Percentiles rank a stretch among this genome's conserved stretches.
These are phyloP conservation scores for Stygiomarasmius scandens DNA, from an alignment of 1,284 basidiomycete species.

Conservation along the genomic window DNA sequence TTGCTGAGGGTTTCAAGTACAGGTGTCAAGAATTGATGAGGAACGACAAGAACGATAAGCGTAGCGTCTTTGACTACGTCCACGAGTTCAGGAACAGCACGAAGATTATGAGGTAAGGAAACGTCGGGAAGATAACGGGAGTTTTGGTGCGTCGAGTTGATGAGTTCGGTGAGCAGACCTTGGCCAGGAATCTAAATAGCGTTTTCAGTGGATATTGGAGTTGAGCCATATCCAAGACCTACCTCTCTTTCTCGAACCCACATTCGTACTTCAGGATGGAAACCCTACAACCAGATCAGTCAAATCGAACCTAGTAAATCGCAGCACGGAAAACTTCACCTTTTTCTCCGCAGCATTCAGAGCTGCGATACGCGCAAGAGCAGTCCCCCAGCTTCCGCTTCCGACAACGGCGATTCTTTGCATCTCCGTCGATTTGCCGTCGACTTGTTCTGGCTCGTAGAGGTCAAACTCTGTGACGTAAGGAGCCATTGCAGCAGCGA, in stretches of 20 bases:
- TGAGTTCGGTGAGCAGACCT: constrained; percentile 20
- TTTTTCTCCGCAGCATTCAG: constrained; percentile 20
- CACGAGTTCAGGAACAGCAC: constrained; percentile 16
- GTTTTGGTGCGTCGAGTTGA: constrained; percentile 20
- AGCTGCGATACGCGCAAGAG: constrained; percentile 22
- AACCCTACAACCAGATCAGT: constrained; percentile 13
- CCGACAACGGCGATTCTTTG: constrained; percentile 22
- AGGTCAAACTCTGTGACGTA: constrained; percentile 22
- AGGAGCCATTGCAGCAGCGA: constrained; percentile 20
- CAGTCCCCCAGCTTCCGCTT: constrained; percentile 23
- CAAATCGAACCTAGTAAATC: not conserved
- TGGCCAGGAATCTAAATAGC: constrained; percentile 18
- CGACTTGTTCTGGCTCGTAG: constrained; percentile 17
- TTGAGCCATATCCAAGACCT: not conserved
- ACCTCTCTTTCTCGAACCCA: constrained; percentile 24
- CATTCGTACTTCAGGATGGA: constrained; percentile 21
- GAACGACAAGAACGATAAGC: constrained; percentile 19
- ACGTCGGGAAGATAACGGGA: constrained; percentile 21
- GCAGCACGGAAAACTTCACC: not conserved
- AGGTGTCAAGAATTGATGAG: constrained; percentile 21
- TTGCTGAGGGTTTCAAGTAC: constrained; percentile 16
- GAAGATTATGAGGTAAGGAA: constrained; percentile 19
- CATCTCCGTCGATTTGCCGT: constrained; percentile 12
- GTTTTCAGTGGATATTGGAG: not conserved
- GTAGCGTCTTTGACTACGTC: constrained; percentile 20